Percentiles rank a stretch among this genome's conserved stretches.
Conservation (phyloP, 495 filamentous ascomycete genomes). For the Symbiotaphrina buchneri region DNA sequence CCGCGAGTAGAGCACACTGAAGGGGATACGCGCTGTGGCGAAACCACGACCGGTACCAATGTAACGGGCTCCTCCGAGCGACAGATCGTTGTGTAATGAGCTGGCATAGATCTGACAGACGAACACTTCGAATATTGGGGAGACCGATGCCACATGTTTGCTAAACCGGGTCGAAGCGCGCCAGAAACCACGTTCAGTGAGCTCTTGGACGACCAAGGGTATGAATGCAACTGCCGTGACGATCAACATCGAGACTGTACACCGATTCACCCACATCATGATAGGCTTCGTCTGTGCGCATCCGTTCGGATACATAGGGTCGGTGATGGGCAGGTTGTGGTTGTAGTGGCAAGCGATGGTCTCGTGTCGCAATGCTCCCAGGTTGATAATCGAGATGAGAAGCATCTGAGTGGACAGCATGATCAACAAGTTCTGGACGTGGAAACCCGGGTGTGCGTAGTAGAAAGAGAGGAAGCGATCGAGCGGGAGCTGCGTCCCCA, state of each 20-base stretch:
- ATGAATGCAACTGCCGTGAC: conserved; percentile 99
- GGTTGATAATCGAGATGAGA: conserved; percentile 84
- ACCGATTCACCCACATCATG: conserved; percentile 83
- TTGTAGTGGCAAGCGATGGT: conserved; percentile 73
- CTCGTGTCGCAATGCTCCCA: conserved; percentile 72
- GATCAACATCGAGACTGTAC: conserved; percentile 92
- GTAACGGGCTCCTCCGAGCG: conserved; percentile 90
- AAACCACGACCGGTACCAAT: conserved; percentile 99
- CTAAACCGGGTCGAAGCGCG: conserved; percentile 79
- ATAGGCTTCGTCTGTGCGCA: conserved; percentile 69
- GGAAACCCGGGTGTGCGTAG: conserved; percentile 97
- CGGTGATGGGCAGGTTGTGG: conserved; percentile 62
- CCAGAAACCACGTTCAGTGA: conserved; percentile 87
- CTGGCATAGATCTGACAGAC: conserved; percentile 98
- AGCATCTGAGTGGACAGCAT: conserved; percentile 96
- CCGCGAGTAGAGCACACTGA: conserved; percentile 90
- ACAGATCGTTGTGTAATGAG: conserved; percentile 75
- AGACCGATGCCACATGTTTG: conserved; percentile 85
- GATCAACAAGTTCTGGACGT: conserved; percentile 99
- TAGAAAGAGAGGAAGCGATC: conserved; percentile 99
- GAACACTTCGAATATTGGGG: conserved; percentile 95
- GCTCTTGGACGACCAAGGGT: conserved; percentile 82
- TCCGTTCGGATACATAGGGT: conserved; percentile 57
- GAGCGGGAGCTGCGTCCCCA: conserved; percentile 88
- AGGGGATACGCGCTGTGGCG: conserved; percentile 93